Percentiles rank a stretch among this genome's conserved stretches.
phyloP scores from a whole-genome alignment of 2,329 filamentous ascomycete genomes.

The Fusarium nelsonii region DNA sequence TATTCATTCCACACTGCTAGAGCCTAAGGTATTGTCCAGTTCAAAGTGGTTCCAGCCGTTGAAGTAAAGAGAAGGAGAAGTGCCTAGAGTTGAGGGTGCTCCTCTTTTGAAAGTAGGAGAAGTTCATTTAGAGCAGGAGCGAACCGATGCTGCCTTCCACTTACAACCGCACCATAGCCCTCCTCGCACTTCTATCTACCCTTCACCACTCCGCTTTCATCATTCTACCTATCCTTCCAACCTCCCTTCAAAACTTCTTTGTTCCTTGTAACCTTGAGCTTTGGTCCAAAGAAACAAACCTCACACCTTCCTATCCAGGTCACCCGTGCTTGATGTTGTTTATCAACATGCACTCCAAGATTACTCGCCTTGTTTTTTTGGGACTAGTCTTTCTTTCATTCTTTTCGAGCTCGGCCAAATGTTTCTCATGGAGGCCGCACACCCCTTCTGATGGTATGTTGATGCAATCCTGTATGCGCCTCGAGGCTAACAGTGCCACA shows the following conservation, averaged over 20 bases:
- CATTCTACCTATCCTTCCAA: neutral
- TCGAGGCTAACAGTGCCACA: conserved; percentile 7
- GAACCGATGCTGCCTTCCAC: neutral
- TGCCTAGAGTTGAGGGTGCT: neutral
- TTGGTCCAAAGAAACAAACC: neutral
- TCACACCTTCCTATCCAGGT: neutral
- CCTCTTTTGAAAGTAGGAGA: neutral
- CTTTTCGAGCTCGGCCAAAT: conserved; percentile 1
- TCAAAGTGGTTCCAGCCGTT: neutral
- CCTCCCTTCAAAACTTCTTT: neutral
- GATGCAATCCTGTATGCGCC: neutral
- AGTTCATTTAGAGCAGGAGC: conserved; percentile 19
- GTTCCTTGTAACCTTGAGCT: neutral
- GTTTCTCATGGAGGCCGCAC: conserved; percentile 34
- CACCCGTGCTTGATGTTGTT: neutral
- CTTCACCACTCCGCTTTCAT: neutral
- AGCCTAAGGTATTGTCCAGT: neutral
- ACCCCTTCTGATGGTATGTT: conserved; percentile 10
- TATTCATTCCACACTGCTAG: neutral
- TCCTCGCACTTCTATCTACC: neutral
- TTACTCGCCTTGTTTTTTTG: conserved; percentile 7
- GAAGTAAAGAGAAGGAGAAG: neutral
- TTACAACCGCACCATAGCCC: neutral
- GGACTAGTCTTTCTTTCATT: neutral
- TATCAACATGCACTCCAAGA: conserved; percentile 14